These are phyloP conservation scores for Jatropha podagrica DNA, from an alignment of 441 rosid genomes.

Conservation along the genomic window DNA sequence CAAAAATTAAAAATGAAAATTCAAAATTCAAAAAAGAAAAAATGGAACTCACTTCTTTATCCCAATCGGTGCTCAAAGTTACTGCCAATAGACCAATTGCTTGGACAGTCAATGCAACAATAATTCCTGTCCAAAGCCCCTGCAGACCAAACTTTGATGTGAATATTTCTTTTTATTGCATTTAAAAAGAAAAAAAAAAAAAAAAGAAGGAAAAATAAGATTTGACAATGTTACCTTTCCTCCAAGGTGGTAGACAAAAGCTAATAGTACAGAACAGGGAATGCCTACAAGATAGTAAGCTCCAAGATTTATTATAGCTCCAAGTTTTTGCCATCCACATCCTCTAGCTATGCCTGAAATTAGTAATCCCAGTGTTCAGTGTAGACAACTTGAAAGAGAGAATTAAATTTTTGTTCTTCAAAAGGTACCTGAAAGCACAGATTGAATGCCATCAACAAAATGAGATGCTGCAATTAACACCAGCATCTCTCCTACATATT, in stretches of 20 bases:
- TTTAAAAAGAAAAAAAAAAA: neutral
- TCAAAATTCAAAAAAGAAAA: too few species aligned
- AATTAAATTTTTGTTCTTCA: neutral
- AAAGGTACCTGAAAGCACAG: slow-evolving; percentile 30
- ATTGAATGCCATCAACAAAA: slow-evolving; percentile 30
- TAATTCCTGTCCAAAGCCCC: slow-evolving; percentile 12
- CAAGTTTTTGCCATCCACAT: slow-evolving; percentile 34
- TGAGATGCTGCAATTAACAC: slow-evolving; percentile 22
- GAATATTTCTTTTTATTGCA: too few species aligned
- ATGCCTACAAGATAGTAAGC: slow-evolving; percentile 30
- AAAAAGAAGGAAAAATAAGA: neutral
- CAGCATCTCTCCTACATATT: slow-evolving; percentile 30
- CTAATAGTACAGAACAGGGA: slow-evolving; percentile 25
- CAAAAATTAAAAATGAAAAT: too few species aligned
- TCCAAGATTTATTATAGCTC: slow-evolving; percentile 28
- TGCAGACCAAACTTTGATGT: neutral
- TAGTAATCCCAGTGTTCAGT: neutral
- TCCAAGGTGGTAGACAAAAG: slow-evolving; percentile 24
- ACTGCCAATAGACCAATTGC: neutral
- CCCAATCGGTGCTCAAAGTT: neutral
- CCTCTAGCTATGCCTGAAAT: slow-evolving; percentile 28
- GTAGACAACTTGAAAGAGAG: too few species aligned
- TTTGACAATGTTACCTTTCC: slow-evolving; percentile 22
- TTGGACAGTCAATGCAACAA: neutral
- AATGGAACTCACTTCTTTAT: neutral